A percentile compares a stretch with the other conserved stretches of the same genome.
phyloP scores from a whole-genome alignment of 208 protist species.

The Porcisia deanei region DNA sequence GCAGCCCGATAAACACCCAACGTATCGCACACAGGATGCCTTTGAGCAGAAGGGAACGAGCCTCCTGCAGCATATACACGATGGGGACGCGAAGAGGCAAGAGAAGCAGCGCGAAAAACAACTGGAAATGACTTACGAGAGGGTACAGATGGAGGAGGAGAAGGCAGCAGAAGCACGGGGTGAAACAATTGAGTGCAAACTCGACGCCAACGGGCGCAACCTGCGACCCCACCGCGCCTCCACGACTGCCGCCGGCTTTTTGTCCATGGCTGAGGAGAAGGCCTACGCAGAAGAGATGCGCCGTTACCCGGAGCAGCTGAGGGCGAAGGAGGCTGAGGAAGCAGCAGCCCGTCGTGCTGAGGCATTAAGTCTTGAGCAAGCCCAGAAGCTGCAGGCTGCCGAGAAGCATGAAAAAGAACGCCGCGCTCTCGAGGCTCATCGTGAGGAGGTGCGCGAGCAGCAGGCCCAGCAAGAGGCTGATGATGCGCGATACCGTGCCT shows the following conservation, averaged over 20 bases:
- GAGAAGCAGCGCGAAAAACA: constrained; percentile 12
- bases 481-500: constrained; percentile 52
- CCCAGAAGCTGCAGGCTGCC: constrained; percentile 66
- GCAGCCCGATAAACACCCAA: constrained; percentile 28
- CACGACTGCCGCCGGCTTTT: constrained; percentile 58
- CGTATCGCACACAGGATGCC: constrained; percentile 68
- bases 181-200: not conserved
- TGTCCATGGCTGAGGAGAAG: constrained; percentile 55
- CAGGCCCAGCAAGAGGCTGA: constrained; percentile 47
- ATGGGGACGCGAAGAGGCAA: constrained; percentile 29
- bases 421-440: constrained; percentile 39
- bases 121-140: constrained; percentile 13
- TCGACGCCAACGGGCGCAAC: not conserved
- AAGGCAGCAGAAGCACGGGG: not conserved
- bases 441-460: constrained; percentile 35
- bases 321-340: constrained; percentile 43
- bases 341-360: constrained; percentile 36
- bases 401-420: constrained; percentile 66
- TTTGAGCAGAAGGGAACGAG: constrained; percentile 61
- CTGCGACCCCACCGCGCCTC: constrained; percentile 30
- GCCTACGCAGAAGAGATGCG: constrained; percentile 72
- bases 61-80: constrained; percentile 49
- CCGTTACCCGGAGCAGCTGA: constrained; percentile 46
- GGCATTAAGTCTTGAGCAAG: constrained; percentile 40
- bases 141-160: constrained; percentile 15